phyloP scores from a whole-genome alignment of 2,329 filamentous ascomycete species.

The Colletotrichum sp. region DNA sequence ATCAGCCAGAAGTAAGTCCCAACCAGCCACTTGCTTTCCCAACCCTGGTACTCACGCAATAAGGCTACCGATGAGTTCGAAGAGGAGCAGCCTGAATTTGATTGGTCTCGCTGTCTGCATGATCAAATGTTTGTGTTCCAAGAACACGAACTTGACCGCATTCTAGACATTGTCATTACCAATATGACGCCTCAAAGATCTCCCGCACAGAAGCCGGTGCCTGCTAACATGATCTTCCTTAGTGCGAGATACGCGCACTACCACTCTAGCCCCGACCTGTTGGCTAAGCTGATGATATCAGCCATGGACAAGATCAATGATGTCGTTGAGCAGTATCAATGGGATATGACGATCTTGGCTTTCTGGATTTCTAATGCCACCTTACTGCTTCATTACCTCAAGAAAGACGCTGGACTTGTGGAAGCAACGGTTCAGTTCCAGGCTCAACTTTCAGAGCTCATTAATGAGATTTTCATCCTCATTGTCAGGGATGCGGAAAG shows the following conservation, averaged over 20 bases:
- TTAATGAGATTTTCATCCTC: conserved; percentile 98
- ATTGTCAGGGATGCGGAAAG: conserved; percentile 96
- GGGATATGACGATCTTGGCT: conserved; percentile 99
- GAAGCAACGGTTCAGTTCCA: conserved; percentile 70
- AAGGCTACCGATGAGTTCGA: conserved; percentile 71
- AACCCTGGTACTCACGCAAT: conserved; percentile 27
- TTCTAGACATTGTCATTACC: conserved; percentile 94
- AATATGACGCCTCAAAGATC: conserved; percentile 97
- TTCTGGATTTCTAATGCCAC: conserved; percentile 99
- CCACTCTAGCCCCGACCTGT: conserved; percentile 84
- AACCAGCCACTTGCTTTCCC: background rate
- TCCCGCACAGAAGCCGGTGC: conserved; percentile 95
- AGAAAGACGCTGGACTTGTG: conserved; percentile 60
- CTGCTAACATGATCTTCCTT: conserved; percentile 95
- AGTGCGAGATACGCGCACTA: conserved; percentile 97
- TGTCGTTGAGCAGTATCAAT: conserved; percentile 93
- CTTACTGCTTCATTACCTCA: conserved; percentile 92
- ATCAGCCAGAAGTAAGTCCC: conserved; percentile 81
- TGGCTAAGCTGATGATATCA: conserved; percentile 79
- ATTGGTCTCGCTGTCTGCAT: conserved; percentile 92
- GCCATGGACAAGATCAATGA: conserved; percentile 97
- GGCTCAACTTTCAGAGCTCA: conserved; percentile 88
- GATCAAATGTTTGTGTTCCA: conserved; percentile 99
- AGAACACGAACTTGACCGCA: conserved; percentile 87
- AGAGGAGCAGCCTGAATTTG: conserved; percentile 91